Evolutionary conservation across 2,329 filamentous ascomycete genomes (phyloP).

Genomic region (Rutstroemia sp.): DNA sequence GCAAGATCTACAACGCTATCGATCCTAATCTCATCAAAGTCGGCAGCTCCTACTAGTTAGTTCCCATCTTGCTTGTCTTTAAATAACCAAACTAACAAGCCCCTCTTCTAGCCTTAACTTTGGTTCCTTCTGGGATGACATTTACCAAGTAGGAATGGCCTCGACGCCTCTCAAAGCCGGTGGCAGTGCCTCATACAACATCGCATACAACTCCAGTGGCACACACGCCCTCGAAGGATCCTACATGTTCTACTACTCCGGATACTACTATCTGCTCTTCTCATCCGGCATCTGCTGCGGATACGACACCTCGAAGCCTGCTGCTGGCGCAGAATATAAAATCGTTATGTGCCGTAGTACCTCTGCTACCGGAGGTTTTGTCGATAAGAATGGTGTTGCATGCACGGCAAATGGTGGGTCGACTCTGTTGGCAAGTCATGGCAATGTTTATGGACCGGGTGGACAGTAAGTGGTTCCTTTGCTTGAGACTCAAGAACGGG

Average conservation of each 20-base stretch:
- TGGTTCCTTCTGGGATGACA: slow-evolving; percentile 61
- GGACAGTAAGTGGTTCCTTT: slow-evolving; percentile 38
- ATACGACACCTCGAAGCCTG: slow-evolving; percentile 48
- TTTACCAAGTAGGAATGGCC: slow-evolving; percentile 51
- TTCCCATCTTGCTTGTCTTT: not conserved
- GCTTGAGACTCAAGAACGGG: no score
- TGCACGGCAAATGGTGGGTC: slow-evolving; percentile 54
- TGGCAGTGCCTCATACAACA: slow-evolving; percentile 33
- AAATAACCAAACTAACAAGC: not conserved
- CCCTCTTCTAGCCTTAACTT: slow-evolving; percentile 41
- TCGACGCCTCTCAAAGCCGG: slow-evolving; percentile 27
- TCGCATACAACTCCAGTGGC: slow-evolving; percentile 46
- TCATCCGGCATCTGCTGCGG: slow-evolving; percentile 54
- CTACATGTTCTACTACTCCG: slow-evolving; percentile 44
- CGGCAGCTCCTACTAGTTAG: slow-evolving; percentile 33
- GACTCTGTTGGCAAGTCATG: slow-evolving; percentile 52
- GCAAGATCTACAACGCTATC: slow-evolving; percentile 51
- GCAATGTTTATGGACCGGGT: slow-evolving; percentile 55
- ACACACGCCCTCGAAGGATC: slow-evolving; percentile 48
- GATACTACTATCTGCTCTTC: slow-evolving; percentile 59
- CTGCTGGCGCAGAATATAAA: not conserved
- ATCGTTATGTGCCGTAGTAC: slow-evolving; percentile 48
- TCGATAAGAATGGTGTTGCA: slow-evolving; percentile 44
- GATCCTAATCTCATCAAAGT: slow-evolving; percentile 46
- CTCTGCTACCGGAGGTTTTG: slow-evolving; percentile 51